A percentile compares a stretch with the other conserved stretches of the same genome.
Conservation (phyloP, 1,139 yeast genomes). For the Blastobotrys arbuscula region DNA sequence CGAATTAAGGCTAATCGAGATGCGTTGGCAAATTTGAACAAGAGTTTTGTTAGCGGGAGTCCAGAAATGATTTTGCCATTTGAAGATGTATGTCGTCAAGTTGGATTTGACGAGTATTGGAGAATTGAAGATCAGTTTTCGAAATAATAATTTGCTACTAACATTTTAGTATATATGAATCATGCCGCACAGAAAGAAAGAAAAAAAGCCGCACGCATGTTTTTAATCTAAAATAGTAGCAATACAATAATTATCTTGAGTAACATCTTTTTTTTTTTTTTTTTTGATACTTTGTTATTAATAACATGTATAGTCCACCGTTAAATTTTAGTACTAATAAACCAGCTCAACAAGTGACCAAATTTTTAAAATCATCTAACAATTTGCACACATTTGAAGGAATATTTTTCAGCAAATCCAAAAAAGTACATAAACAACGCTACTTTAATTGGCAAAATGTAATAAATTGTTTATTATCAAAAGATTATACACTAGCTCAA, state of each 20-base stretch:
- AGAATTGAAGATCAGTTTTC: conserved; percentile 11
- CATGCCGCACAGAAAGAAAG: not conserved
- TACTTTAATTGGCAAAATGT: not conserved
- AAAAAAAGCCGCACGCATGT: not conserved
- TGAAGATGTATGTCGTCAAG: conserved; percentile 16
- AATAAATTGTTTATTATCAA: not conserved
- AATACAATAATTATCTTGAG: too few relatives aligned
- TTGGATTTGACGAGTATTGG: conserved; percentile 16
- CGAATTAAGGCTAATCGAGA: conserved; percentile 16
- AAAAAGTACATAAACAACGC: not conserved
- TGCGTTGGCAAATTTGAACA: conserved; percentile 13
- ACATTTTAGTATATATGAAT: not conserved
- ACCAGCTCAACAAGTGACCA: not conserved
- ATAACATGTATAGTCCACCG: not conserved
- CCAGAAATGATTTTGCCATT: conserved; percentile 17
- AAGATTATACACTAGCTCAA: not conserved
- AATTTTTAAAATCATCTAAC: not conserved
- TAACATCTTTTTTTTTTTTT: not conserved
- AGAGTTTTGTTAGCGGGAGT: conserved; percentile 12
- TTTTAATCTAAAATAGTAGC: not conserved
- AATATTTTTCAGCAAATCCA: not conserved
- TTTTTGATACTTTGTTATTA: not conserved
- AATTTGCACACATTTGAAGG: not conserved
- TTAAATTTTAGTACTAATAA: not conserved
- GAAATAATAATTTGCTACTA: too few relatives aligned